Base-by-base conservation (phyloP, 345 rosid species). In the Ailanthus altissimus region DNA sequence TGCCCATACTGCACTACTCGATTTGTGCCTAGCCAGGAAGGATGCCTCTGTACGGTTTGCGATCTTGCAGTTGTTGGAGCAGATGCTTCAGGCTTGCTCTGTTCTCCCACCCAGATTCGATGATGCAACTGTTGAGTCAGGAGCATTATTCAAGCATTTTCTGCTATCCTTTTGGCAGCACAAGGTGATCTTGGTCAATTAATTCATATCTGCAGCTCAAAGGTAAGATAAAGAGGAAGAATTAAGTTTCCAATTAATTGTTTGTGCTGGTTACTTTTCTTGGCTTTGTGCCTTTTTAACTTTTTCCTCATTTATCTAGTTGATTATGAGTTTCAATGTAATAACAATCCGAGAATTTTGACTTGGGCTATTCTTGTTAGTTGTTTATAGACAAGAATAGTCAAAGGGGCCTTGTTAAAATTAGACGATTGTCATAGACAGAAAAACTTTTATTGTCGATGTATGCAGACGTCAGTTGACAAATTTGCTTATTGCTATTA, bases 81-180 rank as follows among this genome's bases (percentile, higher is more conserved):
- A 73, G 98, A 94, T 81, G 98, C 99, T 57, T 95, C 98, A 2
- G 99, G 99, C 50, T 80, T 95, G 87, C 84, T 91, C 5, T 92
- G 99, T 76, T 95, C 97, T 78, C 90, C 93, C n/a, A 82, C 99
- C 58, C 99, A 90, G 82, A 82, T 88, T 28, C 89, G 94, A 62
- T 90, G 86, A 90, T 21, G 45, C 25, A 65, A 72, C 63, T 18
- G 68, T 62, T n/a, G 50, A 73, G 59, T 0, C 75, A 36, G 54
- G 42, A 66, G 18, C 56, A 54, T 4, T 70, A 74, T 76, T 72
- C 75, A 51, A 71, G 56, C 69, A 45, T 74, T 80, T 76, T 54
- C 74, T 69, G 57, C 68, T 63, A 47, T 28, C 51, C 70, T 49
- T 65, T 70, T 36, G 32, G 72, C 77, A 56, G 78, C 75, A 15